Evolutionary conservation across 2,329 filamentous ascomycete species (phyloP), one percentile per base, ranked within the genome.

Genomic region (Penicillium frequentans): DNA sequence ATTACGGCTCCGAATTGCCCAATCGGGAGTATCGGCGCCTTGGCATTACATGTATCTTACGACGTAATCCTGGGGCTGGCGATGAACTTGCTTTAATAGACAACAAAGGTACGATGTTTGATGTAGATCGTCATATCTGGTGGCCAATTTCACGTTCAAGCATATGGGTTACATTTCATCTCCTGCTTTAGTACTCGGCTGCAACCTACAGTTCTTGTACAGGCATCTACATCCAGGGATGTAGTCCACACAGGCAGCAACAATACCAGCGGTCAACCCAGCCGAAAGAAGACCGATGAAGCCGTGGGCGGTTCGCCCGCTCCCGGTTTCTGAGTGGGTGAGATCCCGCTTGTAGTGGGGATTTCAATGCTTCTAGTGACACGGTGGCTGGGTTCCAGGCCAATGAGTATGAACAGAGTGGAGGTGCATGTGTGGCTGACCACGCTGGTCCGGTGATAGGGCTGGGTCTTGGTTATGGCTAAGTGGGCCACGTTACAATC

Each of bases 221-320:
- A n/a, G 9, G 3, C 35, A 37, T 8, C n/a, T 37, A 37, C 35
- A 16, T 37, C 29, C 13, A 31, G 5, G 16, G 5, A 37, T 37
- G 14, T 37, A 16, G 5, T 8, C 16, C 13, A 37, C 35, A 39
- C 54, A 66, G 64, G 64, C 64, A 66, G 60, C 64, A 66, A 44
- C 60, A 55, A 64, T 64, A 42, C 59, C 52, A 44, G 58, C 62
- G 64, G 63, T 63, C 49, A 62, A 56, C 29, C 49, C 54, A 14
- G 42, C 43, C 53, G 55, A 62, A 29, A 29, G 29, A 29, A 29
- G 13, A 29, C 39, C 53, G 26, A 46, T 14, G 43, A 13, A 35
- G 35, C 21, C 51, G 21, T 31, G 29, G 29, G 29, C 29, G 44
- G 53, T 55, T 56, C 46, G 46, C 31, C 31, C 49, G 31, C 23